phyloP scores from a whole-genome alignment of 75 land plant genomes.

The Cunninghamia lanceolata region DNA sequence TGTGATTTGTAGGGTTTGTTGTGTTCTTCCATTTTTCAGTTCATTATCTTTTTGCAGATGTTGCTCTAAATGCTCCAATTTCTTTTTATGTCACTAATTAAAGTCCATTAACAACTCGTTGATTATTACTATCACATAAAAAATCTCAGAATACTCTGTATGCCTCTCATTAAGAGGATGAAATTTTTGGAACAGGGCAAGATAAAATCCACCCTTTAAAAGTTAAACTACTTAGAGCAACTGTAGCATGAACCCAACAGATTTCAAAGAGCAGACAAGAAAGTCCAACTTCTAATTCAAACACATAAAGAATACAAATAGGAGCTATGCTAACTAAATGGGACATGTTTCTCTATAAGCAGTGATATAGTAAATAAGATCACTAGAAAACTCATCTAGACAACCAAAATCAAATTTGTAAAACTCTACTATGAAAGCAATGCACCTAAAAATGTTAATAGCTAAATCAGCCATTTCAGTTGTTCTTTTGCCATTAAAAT shows the following conservation, averaged over 20 bases:
- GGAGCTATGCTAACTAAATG: not conserved
- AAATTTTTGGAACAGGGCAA: not conserved
- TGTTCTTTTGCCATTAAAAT: not conserved
- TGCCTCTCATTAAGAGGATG: no score
- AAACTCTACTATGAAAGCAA: not conserved
- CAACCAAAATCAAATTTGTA: constrained; percentile 3
- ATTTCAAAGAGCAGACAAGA: not conserved
- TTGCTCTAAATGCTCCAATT: no score
- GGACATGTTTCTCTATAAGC: not conserved
- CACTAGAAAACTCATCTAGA: not conserved
- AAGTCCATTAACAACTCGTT: no score
- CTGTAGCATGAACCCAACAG: not conserved
- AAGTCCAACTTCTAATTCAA: not conserved
- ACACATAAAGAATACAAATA: not conserved
- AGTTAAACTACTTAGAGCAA: not conserved
- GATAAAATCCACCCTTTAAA: not conserved
- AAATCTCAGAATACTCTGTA: no score
- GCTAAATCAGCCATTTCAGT: not conserved
- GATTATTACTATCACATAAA: no score
- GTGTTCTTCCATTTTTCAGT: no score
- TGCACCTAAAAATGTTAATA: not conserved
- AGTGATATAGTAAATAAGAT: not conserved
- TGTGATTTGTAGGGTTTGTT: no score
- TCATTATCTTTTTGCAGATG: no score
- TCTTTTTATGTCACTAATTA: no score